phyloP scores from a whole-genome alignment of 306 rosid species.

The Sindora glabra region DNA sequence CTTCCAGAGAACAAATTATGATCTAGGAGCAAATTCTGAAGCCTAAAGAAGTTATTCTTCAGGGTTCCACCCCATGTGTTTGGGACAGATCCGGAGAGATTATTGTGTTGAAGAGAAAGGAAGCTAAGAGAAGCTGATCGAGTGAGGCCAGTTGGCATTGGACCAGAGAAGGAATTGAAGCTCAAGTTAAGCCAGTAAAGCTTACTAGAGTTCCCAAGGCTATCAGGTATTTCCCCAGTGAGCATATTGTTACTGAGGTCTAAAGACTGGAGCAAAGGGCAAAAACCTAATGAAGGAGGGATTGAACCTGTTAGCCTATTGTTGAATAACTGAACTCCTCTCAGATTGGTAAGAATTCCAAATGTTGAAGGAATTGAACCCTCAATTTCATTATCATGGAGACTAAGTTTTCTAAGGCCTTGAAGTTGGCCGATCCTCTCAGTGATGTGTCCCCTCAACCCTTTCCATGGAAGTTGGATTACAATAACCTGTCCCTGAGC shows the following conservation, averaged over 20 bases:
- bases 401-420: slow-evolving; percentile 49
- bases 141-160: slow-evolving; percentile 24
- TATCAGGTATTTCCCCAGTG: slow-evolving; percentile 31
- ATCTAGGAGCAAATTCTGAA: slow-evolving; percentile 25
- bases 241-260: slow-evolving; percentile 43
- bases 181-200: slow-evolving; percentile 38
- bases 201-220: slow-evolving; percentile 40
- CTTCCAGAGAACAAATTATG: slow-evolving; percentile 31
- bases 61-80: slow-evolving; percentile 22
- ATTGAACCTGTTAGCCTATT: slow-evolving; percentile 42
- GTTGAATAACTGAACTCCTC: slow-evolving; percentile 54
- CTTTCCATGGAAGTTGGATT: slow-evolving; percentile 55
- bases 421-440: slow-evolving; percentile 45
- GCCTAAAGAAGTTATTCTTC: slow-evolving; percentile 1
- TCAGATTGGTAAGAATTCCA: slow-evolving; percentile 42
- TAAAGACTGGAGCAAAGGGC: slow-evolving; percentile 44
- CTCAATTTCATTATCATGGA: slow-evolving; percentile 40
- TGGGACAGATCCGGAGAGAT: slow-evolving; percentile 34
- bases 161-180: slow-evolving; percentile 36
- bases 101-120: slow-evolving; percentile 37
- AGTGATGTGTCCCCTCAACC: slow-evolving; percentile 39
- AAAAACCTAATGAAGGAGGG: slow-evolving; percentile 43
- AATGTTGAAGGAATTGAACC: slow-evolving; percentile 45
- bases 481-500: slow-evolving; percentile 64
- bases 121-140: slow-evolving; percentile 28